Evolutionary conservation across 1,139 yeast genomes (phyloP).

Genomic region (Candida anutae): DNA sequence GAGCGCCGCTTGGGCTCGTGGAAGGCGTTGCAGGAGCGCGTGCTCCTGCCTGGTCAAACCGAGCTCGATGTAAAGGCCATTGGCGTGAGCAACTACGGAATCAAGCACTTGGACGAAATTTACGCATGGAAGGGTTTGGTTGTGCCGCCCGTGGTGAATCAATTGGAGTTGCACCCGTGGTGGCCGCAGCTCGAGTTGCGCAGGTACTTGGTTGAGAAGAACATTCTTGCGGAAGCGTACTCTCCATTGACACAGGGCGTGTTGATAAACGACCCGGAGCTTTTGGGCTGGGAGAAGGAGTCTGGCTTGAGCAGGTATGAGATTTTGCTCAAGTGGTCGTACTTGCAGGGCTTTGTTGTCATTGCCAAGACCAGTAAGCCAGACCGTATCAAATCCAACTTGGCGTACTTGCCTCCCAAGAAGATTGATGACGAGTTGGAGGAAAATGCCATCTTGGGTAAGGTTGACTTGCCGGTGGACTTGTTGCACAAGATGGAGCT

Average conservation of each 20-base stretch:
- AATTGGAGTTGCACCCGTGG: slow-evolving; percentile 43
- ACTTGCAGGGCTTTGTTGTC: slow-evolving; percentile 55
- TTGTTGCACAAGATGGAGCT: slow-evolving; percentile 23
- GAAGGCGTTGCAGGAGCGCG: slow-evolving; percentile 33
- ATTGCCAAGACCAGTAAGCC: slow-evolving; percentile 60
- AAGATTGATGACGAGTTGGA: slow-evolving; percentile 10
- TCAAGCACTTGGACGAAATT: slow-evolving; percentile 28
- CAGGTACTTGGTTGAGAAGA: slow-evolving; percentile 26
- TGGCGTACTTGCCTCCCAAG: slow-evolving; percentile 24
- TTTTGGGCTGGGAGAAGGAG: slow-evolving; percentile 22
- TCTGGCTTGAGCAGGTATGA: slow-evolving; percentile 18
- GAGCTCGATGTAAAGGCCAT: slow-evolving; percentile 25
- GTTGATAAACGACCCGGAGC: slow-evolving; percentile 43
- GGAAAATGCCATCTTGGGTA: slow-evolving; percentile 19
- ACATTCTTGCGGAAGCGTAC: slow-evolving; percentile 56
- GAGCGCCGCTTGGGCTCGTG: slow-evolving; percentile 30
- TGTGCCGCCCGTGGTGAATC: slow-evolving; percentile 35
- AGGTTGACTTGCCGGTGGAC: slow-evolving; percentile 26
- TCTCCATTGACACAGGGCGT: slow-evolving; percentile 62
- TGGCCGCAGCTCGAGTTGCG: slow-evolving; percentile 32
- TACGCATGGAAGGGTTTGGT: slow-evolving; percentile 25
- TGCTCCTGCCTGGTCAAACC: slow-evolving; percentile 19
- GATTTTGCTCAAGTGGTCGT: slow-evolving; percentile 31
- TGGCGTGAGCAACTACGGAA: slow-evolving; percentile 39
- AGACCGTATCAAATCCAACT: slow-evolving; percentile 34